Evolutionary conservation across 176 grass and related monocot species (phyloP).

Genomic region (Musa beccarii): DNA sequence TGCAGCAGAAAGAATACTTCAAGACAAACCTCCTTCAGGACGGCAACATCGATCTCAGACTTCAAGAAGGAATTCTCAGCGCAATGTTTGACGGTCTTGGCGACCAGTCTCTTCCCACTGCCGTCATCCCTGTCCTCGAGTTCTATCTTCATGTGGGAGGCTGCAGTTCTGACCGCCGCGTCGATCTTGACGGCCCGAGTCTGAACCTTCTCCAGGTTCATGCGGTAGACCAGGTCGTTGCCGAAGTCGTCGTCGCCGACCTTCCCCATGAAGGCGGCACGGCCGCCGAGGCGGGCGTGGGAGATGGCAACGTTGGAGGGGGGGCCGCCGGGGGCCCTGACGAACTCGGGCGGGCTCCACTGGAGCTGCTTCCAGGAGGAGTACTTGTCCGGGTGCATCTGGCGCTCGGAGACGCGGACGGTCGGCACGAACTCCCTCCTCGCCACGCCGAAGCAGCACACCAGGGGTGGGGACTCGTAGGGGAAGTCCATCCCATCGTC

Average conservation of each 20-base stretch:
- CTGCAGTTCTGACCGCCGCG: slow-evolving; percentile 35
- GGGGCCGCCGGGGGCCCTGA: slow-evolving; percentile 53
- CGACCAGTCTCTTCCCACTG: slow-evolving; percentile 43
- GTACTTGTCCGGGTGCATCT: slow-evolving; percentile 78
- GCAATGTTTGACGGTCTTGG: slow-evolving; percentile 45
- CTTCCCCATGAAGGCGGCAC: slow-evolving; percentile 69
- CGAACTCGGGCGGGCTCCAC: slow-evolving; percentile 85
- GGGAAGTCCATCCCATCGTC: slow-evolving; percentile 26
- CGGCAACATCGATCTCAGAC: slow-evolving; percentile 55
- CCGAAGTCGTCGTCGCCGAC: slow-evolving; percentile 80
- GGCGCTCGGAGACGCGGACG: slow-evolving; percentile 67
- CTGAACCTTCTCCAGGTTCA: slow-evolving; percentile 69
- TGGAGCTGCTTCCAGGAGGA: slow-evolving; percentile 68
- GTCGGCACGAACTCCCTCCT: slow-evolving; percentile 78
- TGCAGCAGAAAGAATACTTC: too few relatives aligned
- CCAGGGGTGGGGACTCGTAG: slow-evolving; percentile 40
- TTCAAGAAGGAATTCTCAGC: slow-evolving; percentile 62
- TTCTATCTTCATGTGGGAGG: slow-evolving; percentile 56
- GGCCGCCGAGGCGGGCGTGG: slow-evolving; percentile 54
- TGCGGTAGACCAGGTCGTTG: slow-evolving; percentile 54
- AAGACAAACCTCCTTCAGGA: slow-evolving; percentile 66
- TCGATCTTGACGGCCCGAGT: slow-evolving; percentile 59
- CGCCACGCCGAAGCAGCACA: slow-evolving; percentile 71
- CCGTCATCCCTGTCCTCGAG: slow-evolving; percentile 41
- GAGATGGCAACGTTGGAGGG: slow-evolving; percentile 72